Base-by-base conservation (phyloP, 2,329 filamentous ascomycete species). In the Penicillium corylophilum region DNA sequence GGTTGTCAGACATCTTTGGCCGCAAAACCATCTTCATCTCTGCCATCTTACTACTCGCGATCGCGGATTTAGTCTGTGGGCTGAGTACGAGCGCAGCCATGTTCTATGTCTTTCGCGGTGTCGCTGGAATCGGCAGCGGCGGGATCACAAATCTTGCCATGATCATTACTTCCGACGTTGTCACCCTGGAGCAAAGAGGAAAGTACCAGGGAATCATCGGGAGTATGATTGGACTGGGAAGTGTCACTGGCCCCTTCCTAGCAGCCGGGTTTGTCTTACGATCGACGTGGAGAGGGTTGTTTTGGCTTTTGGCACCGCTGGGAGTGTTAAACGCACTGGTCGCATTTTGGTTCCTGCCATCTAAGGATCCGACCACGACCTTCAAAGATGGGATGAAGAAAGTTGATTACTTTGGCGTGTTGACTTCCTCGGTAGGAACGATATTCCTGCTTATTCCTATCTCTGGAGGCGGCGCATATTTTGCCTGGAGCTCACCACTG, bases 391-490 rank as follows among this genome's bases (percentile, higher is more conserved):
- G 77, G 46, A 59, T 81, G 31, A 72, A 68, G 46, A 80, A 79
- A 47, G 81, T 86, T 48, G 83, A 87, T 64, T 82, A 79, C 53
- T 75, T 71, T 23, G 84, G 83, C 1, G 72, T 82, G 2, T 46
- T 83, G 7, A 73, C 77, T 4, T 79, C 77, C 8, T 80, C 79
- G 0, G 67, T 76, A 2, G 82, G 77, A 0, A 77, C 84, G 18
- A 77, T 86, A 5, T 72, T 85, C 12, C 59, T 86, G 2, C 71
- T 87, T 7, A 82, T 87, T 38, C 83, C 83, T 0, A 77, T 86
- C 10, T 84, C 81, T 3, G 82, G 82, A 18, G 82, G 79, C 50
- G 81, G 79, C 1, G 74, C 76, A 0, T 81, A 82, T 50, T 41
- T 41, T 16, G 64, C 72, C 6, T 83, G 80, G 80, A 59, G 71